A percentile compares a stretch with the other conserved stretches of the same genome.
These are phyloP conservation scores for Boletus tomentosulus DNA, from an alignment of 768 basidiomycete genomes.

Conservation along the genomic window DNA sequence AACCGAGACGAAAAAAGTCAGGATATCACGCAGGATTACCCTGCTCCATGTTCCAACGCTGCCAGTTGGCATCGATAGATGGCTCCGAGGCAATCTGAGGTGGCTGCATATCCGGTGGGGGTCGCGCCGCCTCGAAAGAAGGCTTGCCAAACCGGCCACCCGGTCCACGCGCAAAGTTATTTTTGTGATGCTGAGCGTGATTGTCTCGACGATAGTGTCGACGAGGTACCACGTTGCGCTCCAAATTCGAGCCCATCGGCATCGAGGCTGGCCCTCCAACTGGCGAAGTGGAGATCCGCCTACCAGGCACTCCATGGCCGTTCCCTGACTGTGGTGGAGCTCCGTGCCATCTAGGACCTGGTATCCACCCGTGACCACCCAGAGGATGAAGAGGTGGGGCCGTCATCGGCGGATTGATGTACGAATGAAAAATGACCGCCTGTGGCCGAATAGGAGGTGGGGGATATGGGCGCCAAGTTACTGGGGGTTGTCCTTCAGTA, in stretches of 20 bases:
- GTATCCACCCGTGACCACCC: slow-evolving; percentile 24
- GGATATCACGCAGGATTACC: slow-evolving; percentile 3
- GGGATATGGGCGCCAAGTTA: slow-evolving; percentile 33
- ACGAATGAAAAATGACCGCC: slow-evolving; percentile 29
- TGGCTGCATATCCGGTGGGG: slow-evolving; percentile 15
- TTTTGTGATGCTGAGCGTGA: slow-evolving; percentile 27
- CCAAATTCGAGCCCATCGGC: slow-evolving; percentile 13
- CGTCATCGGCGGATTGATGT: slow-evolving; percentile 22
- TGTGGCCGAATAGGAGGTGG: slow-evolving; percentile 31
- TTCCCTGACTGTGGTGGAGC: slow-evolving; percentile 16
- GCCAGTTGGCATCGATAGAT: slow-evolving; percentile 16
- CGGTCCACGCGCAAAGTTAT: slow-evolving; percentile 17
- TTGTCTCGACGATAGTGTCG: slow-evolving; percentile 31
- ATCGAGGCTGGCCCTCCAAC: slow-evolving; percentile 12
- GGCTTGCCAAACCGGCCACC: slow-evolving; percentile 19
- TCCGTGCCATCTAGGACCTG: slow-evolving; percentile 24
- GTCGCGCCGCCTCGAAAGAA: slow-evolving; percentile 15
- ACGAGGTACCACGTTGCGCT: slow-evolving; percentile 25
- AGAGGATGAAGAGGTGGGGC: slow-evolving; percentile 16
- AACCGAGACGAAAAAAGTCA: slow-evolving; percentile 5
- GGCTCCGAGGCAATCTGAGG: slow-evolving; percentile 11
- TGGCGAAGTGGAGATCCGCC: slow-evolving; percentile 12
- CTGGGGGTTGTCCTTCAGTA: slow-evolving; percentile 28
- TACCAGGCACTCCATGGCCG: slow-evolving; percentile 12
- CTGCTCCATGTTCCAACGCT: slow-evolving; percentile 15